phyloP scores from a whole-genome alignment of 116 monocot genomes.

The Cymodocea nodosa region DNA sequence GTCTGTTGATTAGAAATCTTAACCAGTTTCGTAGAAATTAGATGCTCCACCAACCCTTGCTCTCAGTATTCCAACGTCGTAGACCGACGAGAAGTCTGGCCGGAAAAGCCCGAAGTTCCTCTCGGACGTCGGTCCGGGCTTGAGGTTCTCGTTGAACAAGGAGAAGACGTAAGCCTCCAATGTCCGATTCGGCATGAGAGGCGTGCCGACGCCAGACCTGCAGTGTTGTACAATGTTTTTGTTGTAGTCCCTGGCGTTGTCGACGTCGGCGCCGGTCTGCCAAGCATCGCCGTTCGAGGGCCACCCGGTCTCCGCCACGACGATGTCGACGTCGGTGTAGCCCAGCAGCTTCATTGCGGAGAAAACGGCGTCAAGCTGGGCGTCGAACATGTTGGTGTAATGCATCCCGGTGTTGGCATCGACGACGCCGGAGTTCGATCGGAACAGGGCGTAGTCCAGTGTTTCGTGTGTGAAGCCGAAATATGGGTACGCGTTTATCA shows the following conservation, averaged over 20 bases:
- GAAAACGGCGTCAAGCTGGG: slow-evolving; percentile 57
- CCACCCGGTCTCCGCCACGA: slow-evolving; percentile 39
- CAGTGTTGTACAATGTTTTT: slow-evolving; percentile 14
- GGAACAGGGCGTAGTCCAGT: slow-evolving; percentile 37
- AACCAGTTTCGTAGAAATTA: no score
- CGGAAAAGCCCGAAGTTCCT: slow-evolving; percentile 46
- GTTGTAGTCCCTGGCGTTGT: slow-evolving; percentile 28
- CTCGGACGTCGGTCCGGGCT: slow-evolving; percentile 47
- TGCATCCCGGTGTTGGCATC: slow-evolving; percentile 24
- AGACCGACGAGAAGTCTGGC: slow-evolving; percentile 32
- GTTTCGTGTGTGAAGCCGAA: slow-evolving; percentile 30
- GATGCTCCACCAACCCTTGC: background rate
- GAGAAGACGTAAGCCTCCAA: slow-evolving; percentile 46
- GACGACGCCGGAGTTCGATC: slow-evolving; percentile 17
- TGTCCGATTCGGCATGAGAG: slow-evolving; percentile 37
- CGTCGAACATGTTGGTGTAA: slow-evolving; percentile 65
- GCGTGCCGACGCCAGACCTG: slow-evolving; percentile 29
- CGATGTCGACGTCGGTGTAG: slow-evolving; percentile 22
- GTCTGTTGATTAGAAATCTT: no score
- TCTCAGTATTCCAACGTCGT: slow-evolving; percentile 33
- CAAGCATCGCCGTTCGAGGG: slow-evolving; percentile 34
- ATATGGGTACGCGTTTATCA: slow-evolving; percentile 53
- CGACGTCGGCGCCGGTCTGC: slow-evolving; percentile 18
- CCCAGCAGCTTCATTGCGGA: slow-evolving; percentile 40
- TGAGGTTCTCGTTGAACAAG: slow-evolving; percentile 52